Conservation (phyloP, 2,329 filamentous ascomycete species). For the Alternaria novae-zelandiae region DNA sequence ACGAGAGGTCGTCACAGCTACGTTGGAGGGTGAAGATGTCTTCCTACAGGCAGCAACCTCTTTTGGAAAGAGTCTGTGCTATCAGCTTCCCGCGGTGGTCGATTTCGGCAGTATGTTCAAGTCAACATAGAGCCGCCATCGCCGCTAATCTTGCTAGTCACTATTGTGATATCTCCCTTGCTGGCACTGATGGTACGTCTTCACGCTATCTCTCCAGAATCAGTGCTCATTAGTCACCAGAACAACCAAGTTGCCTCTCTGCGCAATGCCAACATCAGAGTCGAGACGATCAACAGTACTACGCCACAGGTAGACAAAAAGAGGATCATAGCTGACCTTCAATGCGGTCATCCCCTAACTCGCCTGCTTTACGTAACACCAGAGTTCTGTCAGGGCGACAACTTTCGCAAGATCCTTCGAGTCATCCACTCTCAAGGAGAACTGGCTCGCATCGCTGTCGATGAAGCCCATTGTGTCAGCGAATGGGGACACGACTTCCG, state of each 20-base stretch:
- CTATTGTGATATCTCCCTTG: constrained; percentile 87
- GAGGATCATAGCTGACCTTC: constrained; percentile 78
- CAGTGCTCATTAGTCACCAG: constrained; percentile 51
- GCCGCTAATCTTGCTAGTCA: constrained; percentile 63
- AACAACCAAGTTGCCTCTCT: constrained; percentile 91
- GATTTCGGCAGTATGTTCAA: constrained; percentile 76
- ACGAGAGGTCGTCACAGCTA: constrained; percentile 83
- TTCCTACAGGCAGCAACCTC: constrained; percentile 90
- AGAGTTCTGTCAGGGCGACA: constrained; percentile 79
- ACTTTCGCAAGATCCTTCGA: constrained; percentile 76
- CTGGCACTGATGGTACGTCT: constrained; percentile 80
- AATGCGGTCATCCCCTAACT: constrained; percentile 83
- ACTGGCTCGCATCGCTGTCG: constrained; percentile 85
- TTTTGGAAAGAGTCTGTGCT: constrained; percentile 93
- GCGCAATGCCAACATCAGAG: constrained; percentile 74
- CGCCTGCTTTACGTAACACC: constrained; percentile 92
- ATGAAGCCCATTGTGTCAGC: constrained; percentile 96
- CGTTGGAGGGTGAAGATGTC: constrained; percentile 83
- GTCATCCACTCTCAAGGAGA: constrained; percentile 80
- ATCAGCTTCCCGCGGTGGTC: constrained; percentile 87
- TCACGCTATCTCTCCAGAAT: neutral
- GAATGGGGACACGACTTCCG: constrained; percentile 99
- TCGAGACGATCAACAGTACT: constrained; percentile 86
- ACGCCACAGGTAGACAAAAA: constrained; percentile 70
- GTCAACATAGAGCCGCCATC: neutral